A percentile compares a stretch with the other conserved stretches of the same genome.
Evolutionary conservation across 768 basidiomycete genomes (phyloP).

Genomic region (Tylopilus cervinicoccineus): DNA sequence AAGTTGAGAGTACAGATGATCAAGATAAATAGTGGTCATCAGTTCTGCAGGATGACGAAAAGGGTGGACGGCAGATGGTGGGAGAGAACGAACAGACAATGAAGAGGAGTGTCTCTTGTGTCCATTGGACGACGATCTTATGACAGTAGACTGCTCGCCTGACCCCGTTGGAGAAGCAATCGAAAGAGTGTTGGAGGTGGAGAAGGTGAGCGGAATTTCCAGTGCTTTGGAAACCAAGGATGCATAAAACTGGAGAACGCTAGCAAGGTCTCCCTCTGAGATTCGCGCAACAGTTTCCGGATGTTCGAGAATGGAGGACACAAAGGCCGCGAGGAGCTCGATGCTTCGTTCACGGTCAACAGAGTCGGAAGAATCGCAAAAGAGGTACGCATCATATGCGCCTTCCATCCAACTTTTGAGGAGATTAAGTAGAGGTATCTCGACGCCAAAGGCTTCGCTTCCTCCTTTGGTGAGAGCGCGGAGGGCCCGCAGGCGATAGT

Average conservation of each 20-base stretch:
- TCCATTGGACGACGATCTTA: conserved; percentile 25
- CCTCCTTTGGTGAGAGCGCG: conserved; percentile 60
- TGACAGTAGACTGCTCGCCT: conserved; percentile 25
- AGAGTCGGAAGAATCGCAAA: conserved; percentile 37
- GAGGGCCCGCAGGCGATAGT: conserved; percentile 64
- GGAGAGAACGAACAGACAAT: conserved; percentile 45
- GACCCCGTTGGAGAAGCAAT: conserved; percentile 31
- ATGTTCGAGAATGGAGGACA: conserved; percentile 47
- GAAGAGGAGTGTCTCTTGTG: conserved; percentile 65
- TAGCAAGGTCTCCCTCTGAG: conserved; percentile 52
- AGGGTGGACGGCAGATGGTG: conserved; percentile 28
- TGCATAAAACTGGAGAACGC: conserved; percentile 59
- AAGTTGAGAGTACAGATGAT: conserved; percentile 57
- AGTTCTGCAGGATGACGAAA: conserved; percentile 57
- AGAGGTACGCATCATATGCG: conserved; percentile 52
- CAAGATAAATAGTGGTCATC: conserved; percentile 58
- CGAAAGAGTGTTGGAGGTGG: conserved; percentile 11
- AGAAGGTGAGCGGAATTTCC: conserved; percentile 25
- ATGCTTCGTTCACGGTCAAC: conserved; percentile 63
- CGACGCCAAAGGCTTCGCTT: conserved; percentile 59
- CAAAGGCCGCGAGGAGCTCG: conserved; percentile 54
- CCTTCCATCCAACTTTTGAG: conserved; percentile 64
- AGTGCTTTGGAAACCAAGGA: conserved; percentile 53
- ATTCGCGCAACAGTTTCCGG: conserved; percentile 56
- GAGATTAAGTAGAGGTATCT: conserved; percentile 49